Evolutionary conservation across 805 yeast species (phyloP).

Genomic region (Monosporozyma unispora): DNA sequence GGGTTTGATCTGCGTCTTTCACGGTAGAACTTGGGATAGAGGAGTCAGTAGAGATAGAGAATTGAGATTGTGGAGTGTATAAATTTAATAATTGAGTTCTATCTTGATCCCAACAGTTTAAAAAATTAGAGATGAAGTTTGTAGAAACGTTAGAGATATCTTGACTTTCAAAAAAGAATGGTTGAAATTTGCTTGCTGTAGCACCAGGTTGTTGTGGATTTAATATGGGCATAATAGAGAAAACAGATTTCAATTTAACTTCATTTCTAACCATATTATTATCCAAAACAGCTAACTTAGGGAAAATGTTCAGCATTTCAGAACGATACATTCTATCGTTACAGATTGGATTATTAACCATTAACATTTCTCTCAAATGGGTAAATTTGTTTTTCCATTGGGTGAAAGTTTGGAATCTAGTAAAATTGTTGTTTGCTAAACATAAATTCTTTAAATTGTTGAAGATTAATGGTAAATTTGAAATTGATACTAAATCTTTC

Average conservation of each 20-base stretch:
- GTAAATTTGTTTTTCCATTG: conserved; percentile 71
- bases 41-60: conserved; percentile 71
- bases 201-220: neutral
- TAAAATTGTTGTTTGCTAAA: conserved; percentile 63
- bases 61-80: conserved; percentile 78
- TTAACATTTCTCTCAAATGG: conserved; percentile 61
- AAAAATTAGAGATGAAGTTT: conserved; percentile 64
- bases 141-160: conserved; percentile 65
- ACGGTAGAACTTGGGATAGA: conserved; percentile 47
- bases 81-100: conserved; percentile 60
- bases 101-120: conserved; percentile 72
- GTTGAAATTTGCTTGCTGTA: conserved; percentile 44
- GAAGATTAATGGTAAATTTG: conserved; percentile 61
- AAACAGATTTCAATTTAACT: conserved; percentile 41
- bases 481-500: conserved; percentile 48
- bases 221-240: conserved; percentile 30
- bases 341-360: conserved; percentile 67
- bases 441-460: conserved; percentile 76
- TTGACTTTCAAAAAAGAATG: conserved; percentile 73
- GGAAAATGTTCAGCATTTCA: conserved; percentile 66
- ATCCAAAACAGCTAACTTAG: conserved; percentile 68
- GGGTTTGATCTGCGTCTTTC: conserved; percentile 28
- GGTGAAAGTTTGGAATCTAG: conserved; percentile 51
- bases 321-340: conserved; percentile 40
- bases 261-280: conserved; percentile 74